A percentile compares a stretch with the other conserved stretches of the same genome.
Conservation (phyloP, 2,329 filamentous ascomycete species). For the Cytospora piceicola region DNA sequence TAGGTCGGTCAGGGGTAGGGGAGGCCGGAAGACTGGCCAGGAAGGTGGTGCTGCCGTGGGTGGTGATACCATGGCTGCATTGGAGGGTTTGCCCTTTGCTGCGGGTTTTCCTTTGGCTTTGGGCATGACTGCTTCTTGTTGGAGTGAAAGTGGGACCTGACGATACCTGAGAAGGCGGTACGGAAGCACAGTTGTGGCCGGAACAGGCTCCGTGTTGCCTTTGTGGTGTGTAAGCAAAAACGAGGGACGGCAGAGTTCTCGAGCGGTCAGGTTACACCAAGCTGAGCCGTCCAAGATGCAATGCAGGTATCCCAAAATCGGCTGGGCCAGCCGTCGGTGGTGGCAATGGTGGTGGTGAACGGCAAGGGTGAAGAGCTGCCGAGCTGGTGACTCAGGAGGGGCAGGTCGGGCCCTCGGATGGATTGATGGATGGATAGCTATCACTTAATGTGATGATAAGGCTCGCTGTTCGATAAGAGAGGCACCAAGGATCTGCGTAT, state of each 20-base stretch:
- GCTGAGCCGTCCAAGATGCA: background rate
- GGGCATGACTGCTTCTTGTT: constrained; percentile 16
- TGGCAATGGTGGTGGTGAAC: background rate
- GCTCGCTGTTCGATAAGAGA: too few relatives aligned
- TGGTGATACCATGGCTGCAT: constrained; percentile 25
- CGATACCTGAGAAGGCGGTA: too few relatives aligned
- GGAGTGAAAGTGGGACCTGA: too few relatives aligned
- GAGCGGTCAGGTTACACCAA: background rate
- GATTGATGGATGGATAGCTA: too few relatives aligned
- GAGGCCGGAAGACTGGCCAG: constrained; percentile 75
- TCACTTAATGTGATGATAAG: too few relatives aligned
- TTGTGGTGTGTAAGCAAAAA: background rate
- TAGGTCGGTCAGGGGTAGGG: constrained; percentile 68
- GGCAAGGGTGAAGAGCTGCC: background rate
- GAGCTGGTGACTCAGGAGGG: background rate
- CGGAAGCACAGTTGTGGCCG: too few relatives aligned
- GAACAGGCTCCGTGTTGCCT: background rate
- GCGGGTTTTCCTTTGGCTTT: constrained; percentile 32
- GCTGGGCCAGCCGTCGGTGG: background rate
- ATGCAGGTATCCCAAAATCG: background rate
- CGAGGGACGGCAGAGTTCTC: background rate
- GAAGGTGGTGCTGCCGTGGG: constrained; percentile 44
- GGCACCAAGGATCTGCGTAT: too few relatives aligned
- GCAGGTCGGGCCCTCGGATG: too few relatives aligned
- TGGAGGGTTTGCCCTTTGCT: constrained; percentile 26